Evolutionary conservation across 495 filamentous ascomycete species (phyloP), one percentile per base, ranked within the genome.

Genomic region (Aspergillus bertholletiae): DNA sequence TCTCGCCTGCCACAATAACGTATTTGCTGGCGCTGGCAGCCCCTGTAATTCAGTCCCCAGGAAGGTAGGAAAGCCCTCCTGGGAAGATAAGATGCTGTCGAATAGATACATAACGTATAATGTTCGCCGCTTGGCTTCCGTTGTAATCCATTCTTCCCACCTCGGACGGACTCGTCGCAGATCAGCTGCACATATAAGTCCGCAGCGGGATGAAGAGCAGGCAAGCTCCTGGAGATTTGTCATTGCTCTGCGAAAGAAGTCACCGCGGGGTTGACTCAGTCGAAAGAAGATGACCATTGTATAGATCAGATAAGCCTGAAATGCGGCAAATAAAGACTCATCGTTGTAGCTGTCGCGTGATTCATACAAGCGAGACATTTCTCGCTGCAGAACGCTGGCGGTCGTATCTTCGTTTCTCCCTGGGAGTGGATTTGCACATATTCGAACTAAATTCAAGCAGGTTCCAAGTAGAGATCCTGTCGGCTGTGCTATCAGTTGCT

Each of bases 131-230:
- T 75, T 79, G 13, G 76, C 61, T 49, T 72, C 72, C 17, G 73
- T 65, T 7, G 76, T 59, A 43, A 80, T 75, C 77, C 76, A 80
- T 20, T 70, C 65, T 57, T 79, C 76, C 77, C 76, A 80, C 34
- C 49, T 64, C 0, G 77, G 77, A 2, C 74, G 67, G 8, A 63
- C 44, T 21, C 61, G 64, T 26, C 57, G 58, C 26, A 65, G 56
- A 35, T 80, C 77, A 13, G 71, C 68, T 17, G 60, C 53, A 43
- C 75, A 80, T 11, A 77, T 56, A 12, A 80, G 66, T 18, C 76
- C 77, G 17, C 53, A 54, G 15, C 58, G 64, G 27, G 67, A 59
- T 11, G 67, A 61, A 7, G 62, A 48, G 48, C 68, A 74, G 4
- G 76, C 76, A 32, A 79, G 60, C 15, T 73, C 69, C 58, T 78